Conservation (phyloP, 768 basidiomycete species). For the Phaffia australis region DNA sequence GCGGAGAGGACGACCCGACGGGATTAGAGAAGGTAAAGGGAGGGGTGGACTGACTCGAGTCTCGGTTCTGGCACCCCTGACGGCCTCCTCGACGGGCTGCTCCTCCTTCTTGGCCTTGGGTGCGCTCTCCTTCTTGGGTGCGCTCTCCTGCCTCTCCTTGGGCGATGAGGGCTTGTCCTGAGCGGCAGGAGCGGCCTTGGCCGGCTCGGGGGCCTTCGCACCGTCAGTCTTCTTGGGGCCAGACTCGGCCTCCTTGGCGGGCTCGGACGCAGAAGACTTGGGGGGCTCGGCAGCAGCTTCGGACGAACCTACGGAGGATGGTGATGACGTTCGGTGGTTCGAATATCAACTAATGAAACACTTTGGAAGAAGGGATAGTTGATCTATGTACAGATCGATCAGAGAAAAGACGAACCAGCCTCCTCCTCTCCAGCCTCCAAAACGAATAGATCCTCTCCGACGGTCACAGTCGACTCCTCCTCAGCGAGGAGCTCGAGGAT, state of each 20-base stretch:
- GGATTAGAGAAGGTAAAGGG: not conserved
- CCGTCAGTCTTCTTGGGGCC: not conserved
- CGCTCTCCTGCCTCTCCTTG: constrained; percentile 30
- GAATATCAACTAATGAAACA: not conserved
- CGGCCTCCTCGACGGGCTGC: constrained; percentile 32
- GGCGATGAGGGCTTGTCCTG: constrained; percentile 25
- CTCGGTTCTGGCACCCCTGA: constrained; percentile 58
- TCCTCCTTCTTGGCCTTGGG: constrained; percentile 39
- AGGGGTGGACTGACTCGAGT: constrained; percentile 52
- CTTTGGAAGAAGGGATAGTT: not conserved
- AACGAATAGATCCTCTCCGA: constrained; percentile 87
- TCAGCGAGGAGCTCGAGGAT: constrained; percentile 74
- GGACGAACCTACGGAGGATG: not conserved
- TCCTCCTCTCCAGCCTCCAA: constrained; percentile 69
- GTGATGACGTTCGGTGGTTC: not conserved
- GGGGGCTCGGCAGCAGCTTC: constrained; percentile 15
- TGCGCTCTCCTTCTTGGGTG: constrained; percentile 27
- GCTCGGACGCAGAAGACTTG: not conserved
- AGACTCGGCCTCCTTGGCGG: not conserved
- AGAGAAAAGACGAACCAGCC: constrained; percentile 40
- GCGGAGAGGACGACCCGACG: not conserved
- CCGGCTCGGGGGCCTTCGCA: constrained; percentile 3
- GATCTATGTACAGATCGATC: not conserved
- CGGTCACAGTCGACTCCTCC: constrained; percentile 88
- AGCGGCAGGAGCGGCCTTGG: constrained; percentile 17